A percentile compares a stretch with the other conserved stretches of the same genome.
phyloP scores from a whole-genome alignment of 345 rosid genomes.

The Linum usitatissimum region DNA sequence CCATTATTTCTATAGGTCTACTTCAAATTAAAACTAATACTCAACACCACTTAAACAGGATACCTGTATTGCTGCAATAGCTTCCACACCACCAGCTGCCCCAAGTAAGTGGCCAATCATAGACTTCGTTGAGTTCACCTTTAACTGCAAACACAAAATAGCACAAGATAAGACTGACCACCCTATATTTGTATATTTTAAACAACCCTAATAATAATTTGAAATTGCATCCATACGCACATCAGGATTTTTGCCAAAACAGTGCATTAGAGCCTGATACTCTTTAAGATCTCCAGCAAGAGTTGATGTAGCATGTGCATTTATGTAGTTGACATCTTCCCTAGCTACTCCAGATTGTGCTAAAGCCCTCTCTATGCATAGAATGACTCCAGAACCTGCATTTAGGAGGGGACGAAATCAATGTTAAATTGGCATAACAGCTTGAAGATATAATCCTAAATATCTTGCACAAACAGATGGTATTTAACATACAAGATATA shows the following conservation, averaged over 20 bases:
- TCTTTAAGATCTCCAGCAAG: slow-evolving; percentile 83
- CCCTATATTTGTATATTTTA: too few species aligned
- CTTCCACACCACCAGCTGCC: slow-evolving; percentile 94
- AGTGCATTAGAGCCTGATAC: slow-evolving; percentile 57
- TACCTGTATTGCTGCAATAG: slow-evolving; percentile 82
- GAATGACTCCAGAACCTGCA: slow-evolving; percentile 67
- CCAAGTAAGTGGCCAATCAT: slow-evolving; percentile 93
- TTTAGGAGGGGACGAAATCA: slow-evolving; percentile 2
- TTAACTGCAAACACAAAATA: slow-evolving; percentile 33
- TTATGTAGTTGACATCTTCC: slow-evolving; percentile 71
- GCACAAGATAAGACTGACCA: not conserved
- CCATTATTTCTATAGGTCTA: too few species aligned
- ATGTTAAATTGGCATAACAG: not conserved
- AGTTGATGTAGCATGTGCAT: slow-evolving; percentile 95
- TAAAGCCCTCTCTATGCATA: slow-evolving; percentile 83
- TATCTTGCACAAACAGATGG: not conserved
- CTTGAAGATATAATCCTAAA: too few species aligned
- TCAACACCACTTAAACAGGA: not conserved
- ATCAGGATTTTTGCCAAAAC: slow-evolving; percentile 74
- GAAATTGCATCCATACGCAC: slow-evolving; percentile 24
- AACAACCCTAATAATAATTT: not conserved
- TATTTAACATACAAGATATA: not conserved
- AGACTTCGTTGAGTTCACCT: slow-evolving; percentile 82
- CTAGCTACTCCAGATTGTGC: slow-evolving; percentile 54
- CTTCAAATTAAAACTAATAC: too few species aligned